phyloP scores from a whole-genome alignment of 2,329 filamentous ascomycete genomes.

The Botrytis pseudocinerea region DNA sequence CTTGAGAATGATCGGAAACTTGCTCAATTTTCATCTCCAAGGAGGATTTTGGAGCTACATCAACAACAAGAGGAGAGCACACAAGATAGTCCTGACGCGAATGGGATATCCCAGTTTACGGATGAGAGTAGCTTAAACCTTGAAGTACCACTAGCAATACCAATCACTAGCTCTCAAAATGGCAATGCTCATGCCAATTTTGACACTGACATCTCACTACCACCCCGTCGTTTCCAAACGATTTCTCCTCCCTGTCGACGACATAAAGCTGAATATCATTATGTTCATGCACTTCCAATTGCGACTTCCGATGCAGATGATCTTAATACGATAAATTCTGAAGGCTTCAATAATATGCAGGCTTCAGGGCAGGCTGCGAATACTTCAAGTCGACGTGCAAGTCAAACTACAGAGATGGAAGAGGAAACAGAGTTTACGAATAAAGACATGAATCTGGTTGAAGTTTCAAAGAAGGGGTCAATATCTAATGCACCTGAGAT shows the following conservation, averaged over 20 bases:
- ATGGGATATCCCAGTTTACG: conserved; percentile 4
- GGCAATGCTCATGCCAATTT: background rate
- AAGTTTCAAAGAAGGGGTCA: background rate
- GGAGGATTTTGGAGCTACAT: conserved; percentile 52
- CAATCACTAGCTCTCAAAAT: background rate
- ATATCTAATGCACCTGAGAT: background rate
- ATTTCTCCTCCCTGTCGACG: background rate
- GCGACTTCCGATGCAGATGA: background rate
- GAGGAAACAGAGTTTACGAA: background rate
- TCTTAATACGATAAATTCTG: background rate
- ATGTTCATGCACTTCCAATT: background rate
- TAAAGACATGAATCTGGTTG: background rate
- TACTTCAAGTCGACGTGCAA: conserved; percentile 5
- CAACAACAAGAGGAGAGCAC: conserved; percentile 43
- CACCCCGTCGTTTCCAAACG: background rate
- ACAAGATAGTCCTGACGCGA: conserved; percentile 32
- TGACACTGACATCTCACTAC: background rate
- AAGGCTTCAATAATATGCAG: background rate
- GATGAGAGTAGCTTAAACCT: conserved; percentile 14
- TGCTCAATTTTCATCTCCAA: conserved; percentile 49
- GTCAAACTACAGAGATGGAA: background rate
- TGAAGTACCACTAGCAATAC: conserved; percentile 10
- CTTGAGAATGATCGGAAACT: conserved; percentile 43
- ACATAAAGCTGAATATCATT: background rate
- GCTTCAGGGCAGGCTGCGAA: background rate